Evolutionary conservation across 805 yeast species (phyloP).

Genomic region (Zygotorulaspora danielsina): DNA sequence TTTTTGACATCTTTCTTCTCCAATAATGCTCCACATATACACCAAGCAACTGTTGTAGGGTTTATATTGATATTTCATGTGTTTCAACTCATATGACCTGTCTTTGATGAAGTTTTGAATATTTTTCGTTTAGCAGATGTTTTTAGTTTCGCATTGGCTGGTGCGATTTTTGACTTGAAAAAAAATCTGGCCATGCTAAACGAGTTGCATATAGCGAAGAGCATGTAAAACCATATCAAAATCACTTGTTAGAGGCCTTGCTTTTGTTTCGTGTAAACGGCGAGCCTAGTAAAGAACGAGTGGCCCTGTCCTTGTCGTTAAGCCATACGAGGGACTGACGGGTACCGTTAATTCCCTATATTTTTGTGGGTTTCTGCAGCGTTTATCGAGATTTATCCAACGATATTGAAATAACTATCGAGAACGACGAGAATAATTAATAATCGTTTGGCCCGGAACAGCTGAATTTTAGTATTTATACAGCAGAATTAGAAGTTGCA

Average conservation of each 20-base stretch:
- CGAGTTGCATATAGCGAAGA: background rate
- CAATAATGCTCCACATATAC: too few relatives aligned
- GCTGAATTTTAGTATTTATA: conserved; percentile 1
- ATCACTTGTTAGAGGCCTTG: too few relatives aligned
- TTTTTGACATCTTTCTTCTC: too few relatives aligned
- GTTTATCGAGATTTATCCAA: background rate
- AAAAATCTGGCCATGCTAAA: background rate
- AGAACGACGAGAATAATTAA: background rate
- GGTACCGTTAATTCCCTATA: conserved; percentile 2
- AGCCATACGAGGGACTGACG: background rate
- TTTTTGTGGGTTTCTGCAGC: background rate
- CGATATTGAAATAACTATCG: background rate
- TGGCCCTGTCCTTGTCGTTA: background rate
- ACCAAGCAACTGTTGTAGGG: too few relatives aligned
- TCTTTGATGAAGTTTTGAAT: too few relatives aligned
- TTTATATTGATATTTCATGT: too few relatives aligned
- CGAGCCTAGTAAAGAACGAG: background rate
- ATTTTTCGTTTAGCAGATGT: too few relatives aligned
- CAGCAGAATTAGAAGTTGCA: background rate
- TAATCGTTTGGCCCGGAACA: background rate
- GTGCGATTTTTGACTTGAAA: conserved; percentile 1
- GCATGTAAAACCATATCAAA: background rate
- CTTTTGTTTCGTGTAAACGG: conserved; percentile 1
- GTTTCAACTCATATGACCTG: too few relatives aligned
- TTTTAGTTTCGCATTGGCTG: conserved; percentile 2